Conservation (phyloP, 441 rosid genomes). For the Breynia disticha region DNA sequence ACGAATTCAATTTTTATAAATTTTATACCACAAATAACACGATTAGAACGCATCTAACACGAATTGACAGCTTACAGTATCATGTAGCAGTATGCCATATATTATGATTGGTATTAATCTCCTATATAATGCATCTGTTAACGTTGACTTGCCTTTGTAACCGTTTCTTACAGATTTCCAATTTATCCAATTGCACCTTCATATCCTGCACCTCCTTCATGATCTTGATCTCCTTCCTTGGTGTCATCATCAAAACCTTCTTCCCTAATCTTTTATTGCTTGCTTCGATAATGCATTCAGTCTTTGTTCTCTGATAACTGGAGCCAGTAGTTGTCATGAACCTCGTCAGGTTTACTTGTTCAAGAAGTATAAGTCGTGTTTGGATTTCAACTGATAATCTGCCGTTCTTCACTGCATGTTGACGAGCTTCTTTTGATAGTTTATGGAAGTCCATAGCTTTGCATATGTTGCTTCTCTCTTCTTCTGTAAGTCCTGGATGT, state of each 20-base stretch:
- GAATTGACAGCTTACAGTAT: too few relatives aligned
- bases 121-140: constrained; percentile 15
- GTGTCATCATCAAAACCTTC: constrained; percentile 6
- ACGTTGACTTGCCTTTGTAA: constrained; percentile 28
- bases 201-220: constrained; percentile 51
- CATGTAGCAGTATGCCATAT: too few relatives aligned
- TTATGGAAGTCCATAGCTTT: constrained; percentile 37
- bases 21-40: too few relatives aligned
- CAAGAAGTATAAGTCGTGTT: constrained; percentile 30
- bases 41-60: too few relatives aligned
- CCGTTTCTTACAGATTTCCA: constrained; percentile 38
- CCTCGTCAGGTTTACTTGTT: constrained; percentile 34
- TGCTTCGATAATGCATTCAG: constrained; percentile 21
- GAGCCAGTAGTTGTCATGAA: constrained; percentile 24
- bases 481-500: constrained; percentile 39
- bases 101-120: too few relatives aligned
- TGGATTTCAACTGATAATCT: constrained; percentile 28
- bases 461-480: constrained; percentile 31
- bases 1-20: too few relatives aligned
- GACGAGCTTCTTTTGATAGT: constrained; percentile 38
- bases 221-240: constrained; percentile 29
- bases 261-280: constrained; percentile 13
- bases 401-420: constrained; percentile 33
- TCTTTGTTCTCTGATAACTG: constrained; percentile 21
- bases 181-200: constrained; percentile 39